A percentile compares a stretch with the other conserved stretches of the same genome.
Conservation (phyloP, 768 basidiomycete species). For the Panus rudis region DNA sequence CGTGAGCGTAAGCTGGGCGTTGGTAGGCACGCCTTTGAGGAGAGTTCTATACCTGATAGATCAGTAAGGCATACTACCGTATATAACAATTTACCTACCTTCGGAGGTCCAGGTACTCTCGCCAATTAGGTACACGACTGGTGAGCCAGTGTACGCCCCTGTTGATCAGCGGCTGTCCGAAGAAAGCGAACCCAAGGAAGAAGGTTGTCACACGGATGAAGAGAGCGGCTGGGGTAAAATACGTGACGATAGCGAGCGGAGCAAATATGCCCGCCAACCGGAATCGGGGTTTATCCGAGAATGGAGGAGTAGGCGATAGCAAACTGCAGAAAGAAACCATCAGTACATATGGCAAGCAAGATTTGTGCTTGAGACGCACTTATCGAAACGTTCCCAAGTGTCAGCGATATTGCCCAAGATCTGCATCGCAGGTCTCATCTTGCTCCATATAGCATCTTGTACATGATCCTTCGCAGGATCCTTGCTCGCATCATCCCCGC, state of each 20-base stretch:
- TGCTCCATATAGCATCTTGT: constrained; percentile 25
- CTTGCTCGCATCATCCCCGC: constrained; percentile 23
- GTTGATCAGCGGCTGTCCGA: constrained; percentile 32
- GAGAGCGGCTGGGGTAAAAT: constrained; percentile 23
- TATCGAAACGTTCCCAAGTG: constrained; percentile 35
- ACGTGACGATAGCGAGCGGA: constrained; percentile 22
- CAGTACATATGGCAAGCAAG: neutral
- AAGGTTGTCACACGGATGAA: constrained; percentile 26
- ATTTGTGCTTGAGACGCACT: constrained; percentile 9
- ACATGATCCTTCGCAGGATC: constrained; percentile 24
- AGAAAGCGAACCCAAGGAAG: constrained; percentile 30
- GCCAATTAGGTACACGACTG: constrained; percentile 30
- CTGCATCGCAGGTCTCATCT: constrained; percentile 28
- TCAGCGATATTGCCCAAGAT: constrained; percentile 29
- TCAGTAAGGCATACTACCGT: neutral
- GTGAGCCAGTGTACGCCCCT: constrained; percentile 24
- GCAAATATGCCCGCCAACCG: constrained; percentile 25
- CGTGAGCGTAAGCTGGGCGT: constrained; percentile 36
- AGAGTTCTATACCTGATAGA: constrained; percentile 21
- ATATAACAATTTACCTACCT: constrained; percentile 22
- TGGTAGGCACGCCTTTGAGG: constrained; percentile 35
- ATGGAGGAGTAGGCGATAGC: constrained; percentile 32
- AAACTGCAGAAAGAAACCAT: constrained; percentile 17
- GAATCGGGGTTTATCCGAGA: constrained; percentile 22
- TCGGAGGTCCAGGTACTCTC: constrained; percentile 26